phyloP scores from a whole-genome alignment of 2,329 filamentous ascomycete genomes.

The Epichloe scottii region DNA sequence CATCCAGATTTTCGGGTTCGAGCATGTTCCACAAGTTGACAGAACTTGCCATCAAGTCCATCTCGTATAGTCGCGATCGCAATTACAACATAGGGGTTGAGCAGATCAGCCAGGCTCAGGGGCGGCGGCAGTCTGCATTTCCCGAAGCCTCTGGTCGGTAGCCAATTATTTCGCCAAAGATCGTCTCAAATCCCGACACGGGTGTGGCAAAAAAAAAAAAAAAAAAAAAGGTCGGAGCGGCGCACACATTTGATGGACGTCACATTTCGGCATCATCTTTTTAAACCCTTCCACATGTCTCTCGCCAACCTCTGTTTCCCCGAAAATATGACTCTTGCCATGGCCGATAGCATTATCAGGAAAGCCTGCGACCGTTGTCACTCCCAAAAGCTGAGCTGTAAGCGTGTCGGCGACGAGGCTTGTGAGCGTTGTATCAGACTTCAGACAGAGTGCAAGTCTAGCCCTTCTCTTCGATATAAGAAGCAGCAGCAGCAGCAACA shows the following conservation, averaged over 20 bases:
- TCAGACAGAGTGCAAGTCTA: slow-evolving; percentile 30
- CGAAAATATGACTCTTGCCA: slow-evolving; percentile 18
- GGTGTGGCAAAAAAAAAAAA: background rate
- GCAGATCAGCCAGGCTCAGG: background rate
- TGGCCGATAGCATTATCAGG: slow-evolving; percentile 26
- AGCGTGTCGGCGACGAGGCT: slow-evolving; percentile 25
- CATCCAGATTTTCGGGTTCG: slow-evolving; percentile 3
- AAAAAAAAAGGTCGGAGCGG: slow-evolving; percentile 3
- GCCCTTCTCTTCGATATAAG: slow-evolving; percentile 27
- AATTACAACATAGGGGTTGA: background rate
- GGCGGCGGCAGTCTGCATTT: slow-evolving; percentile 7
- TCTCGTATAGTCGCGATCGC: background rate
- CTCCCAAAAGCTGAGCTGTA: slow-evolving; percentile 33
- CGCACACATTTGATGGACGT: slow-evolving; percentile 7
- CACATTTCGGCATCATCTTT: slow-evolving; percentile 12
- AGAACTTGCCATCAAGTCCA: background rate
- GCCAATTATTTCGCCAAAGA: slow-evolving; percentile 6
- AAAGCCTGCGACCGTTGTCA: slow-evolving; percentile 36
- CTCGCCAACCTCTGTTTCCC: slow-evolving; percentile 11
- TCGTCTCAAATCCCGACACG: slow-evolving; percentile 3
- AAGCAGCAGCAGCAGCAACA: slow-evolving; percentile 20
- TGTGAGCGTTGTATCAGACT: slow-evolving; percentile 31
- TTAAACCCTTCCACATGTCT: slow-evolving; percentile 19
- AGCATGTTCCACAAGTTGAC: background rate
- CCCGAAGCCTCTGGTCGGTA: slow-evolving; percentile 3